Evolutionary conservation across 495 filamentous ascomycete species (phyloP).

Genomic region (Neohortaea acidophila): DNA sequence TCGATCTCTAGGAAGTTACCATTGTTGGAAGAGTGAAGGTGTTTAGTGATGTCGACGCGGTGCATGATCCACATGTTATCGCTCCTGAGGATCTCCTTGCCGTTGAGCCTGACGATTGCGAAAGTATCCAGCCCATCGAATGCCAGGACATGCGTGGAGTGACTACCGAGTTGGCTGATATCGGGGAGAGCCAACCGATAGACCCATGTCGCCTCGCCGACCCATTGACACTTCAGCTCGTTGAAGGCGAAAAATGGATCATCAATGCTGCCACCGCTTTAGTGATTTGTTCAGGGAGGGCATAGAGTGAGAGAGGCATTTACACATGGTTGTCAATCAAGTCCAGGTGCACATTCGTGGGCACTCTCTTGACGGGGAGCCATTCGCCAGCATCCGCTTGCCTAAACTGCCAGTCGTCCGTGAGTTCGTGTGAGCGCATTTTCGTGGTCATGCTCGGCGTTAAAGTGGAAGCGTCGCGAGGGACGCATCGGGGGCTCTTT

Average conservation of each 20-base stretch:
- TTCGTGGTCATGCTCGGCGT: slow-evolving; percentile 19
- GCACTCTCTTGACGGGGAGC: slow-evolving; percentile 23
- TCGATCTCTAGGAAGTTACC: slow-evolving; percentile 24
- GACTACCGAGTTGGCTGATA: slow-evolving; percentile 1
- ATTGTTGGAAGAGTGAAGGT: slow-evolving; percentile 10
- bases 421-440: slow-evolving; percentile 20
- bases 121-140: slow-evolving; percentile 30
- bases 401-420: slow-evolving; percentile 23
- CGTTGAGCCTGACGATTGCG: slow-evolving; percentile 28
- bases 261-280: slow-evolving; percentile 26
- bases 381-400: slow-evolving; percentile 23
- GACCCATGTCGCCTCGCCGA: slow-evolving; percentile 24
- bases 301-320: background rate
- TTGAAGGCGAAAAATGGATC: slow-evolving; percentile 29
- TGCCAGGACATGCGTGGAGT: slow-evolving; percentile 19
- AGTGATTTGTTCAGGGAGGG: background rate
- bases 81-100: slow-evolving; percentile 21
- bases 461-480: too few species aligned
- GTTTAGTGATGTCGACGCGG: slow-evolving; percentile 23
- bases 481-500: too few species aligned
- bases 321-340: slow-evolving; percentile 26
- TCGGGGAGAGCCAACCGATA: slow-evolving; percentile 23
- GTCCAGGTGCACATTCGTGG: slow-evolving; percentile 28
- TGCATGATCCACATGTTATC: slow-evolving; percentile 30
- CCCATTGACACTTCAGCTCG: slow-evolving; percentile 26